Evolutionary conservation across 306 rosid genomes (phyloP).

Genomic region (Ochetophila trinervis): DNA sequence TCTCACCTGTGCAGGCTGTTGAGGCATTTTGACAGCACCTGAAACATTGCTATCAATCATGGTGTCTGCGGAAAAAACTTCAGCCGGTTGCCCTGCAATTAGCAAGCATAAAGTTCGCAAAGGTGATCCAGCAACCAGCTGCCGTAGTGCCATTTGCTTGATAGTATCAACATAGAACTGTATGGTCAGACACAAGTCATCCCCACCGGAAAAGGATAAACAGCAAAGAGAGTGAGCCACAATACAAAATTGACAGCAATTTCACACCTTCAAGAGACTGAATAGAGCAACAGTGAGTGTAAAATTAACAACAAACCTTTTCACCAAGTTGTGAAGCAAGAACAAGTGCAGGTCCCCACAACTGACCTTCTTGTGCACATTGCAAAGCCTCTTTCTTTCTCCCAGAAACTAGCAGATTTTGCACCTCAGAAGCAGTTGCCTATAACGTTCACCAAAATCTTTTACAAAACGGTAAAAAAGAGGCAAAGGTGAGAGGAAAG

Average conservation of each 20-base stretch:
- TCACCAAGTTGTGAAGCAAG: constrained; percentile 95
- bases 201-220: constrained; percentile 11
- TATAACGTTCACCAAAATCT: constrained; percentile 36
- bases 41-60: constrained; percentile 30
- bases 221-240: constrained; percentile 1
- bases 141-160: constrained; percentile 84
- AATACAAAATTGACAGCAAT: constrained; percentile 9
- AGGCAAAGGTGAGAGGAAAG: constrained; percentile 5
- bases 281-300: constrained; percentile 10
- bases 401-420: constrained; percentile 81
- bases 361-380: constrained; percentile 85
- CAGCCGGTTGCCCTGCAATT: constrained; percentile 94
- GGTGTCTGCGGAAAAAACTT: constrained; percentile 55
- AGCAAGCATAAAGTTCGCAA: constrained; percentile 88
- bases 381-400: constrained; percentile 87
- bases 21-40: constrained; percentile 38
- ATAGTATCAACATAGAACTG: constrained; percentile 93
- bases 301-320: constrained; percentile 48
- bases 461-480: constrained; percentile 14
- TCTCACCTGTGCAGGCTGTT: constrained; percentile 68
- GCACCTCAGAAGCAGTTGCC: constrained; percentile 91
- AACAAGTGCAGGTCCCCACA: constrained; percentile 99
- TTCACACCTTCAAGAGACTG: constrained; percentile 19
- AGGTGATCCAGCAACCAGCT: constrained; percentile 86
- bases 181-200: constrained; percentile 28